Percentiles rank a stretch among this genome's conserved stretches.
These are phyloP conservation scores for Penicillium macrosclerotiorum DNA, from an alignment of 495 filamentous ascomycete genomes.

Conservation along the genomic window DNA sequence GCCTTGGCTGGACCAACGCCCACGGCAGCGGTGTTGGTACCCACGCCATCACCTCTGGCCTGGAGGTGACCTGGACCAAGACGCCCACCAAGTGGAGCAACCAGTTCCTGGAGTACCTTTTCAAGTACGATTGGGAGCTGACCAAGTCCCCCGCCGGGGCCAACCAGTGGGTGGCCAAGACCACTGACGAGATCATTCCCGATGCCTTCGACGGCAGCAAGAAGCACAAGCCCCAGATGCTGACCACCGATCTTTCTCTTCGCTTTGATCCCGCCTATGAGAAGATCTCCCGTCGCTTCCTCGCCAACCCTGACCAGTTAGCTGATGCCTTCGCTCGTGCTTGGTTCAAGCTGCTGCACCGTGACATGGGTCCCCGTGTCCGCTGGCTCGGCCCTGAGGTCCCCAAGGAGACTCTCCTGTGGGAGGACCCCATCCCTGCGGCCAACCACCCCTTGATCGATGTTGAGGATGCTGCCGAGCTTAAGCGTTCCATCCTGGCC, in stretches of 20 bases:
- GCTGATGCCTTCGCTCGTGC: conserved; percentile 63
- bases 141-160: conserved; percentile 71
- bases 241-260: conserved; percentile 69
- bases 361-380: conserved; percentile 66
- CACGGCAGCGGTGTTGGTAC: conserved; percentile 58
- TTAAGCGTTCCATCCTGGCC: conserved; percentile 64
- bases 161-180: conserved; percentile 72
- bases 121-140: conserved; percentile 74
- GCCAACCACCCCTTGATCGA: conserved; percentile 55
- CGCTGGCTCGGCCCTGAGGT: conserved; percentile 70
- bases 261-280: conserved; percentile 67
- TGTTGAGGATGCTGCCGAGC: conserved; percentile 52
- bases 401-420: conserved; percentile 57
- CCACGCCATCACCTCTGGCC: conserved; percentile 67
- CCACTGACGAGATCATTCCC: conserved; percentile 61
- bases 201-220: conserved; percentile 61
- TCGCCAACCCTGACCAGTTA: conserved; percentile 62
- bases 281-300: conserved; percentile 67
- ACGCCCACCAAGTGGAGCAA: conserved; percentile 68
- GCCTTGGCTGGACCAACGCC: conserved; percentile 64
- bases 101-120: conserved; percentile 67
- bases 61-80: conserved; percentile 73
- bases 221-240: conserved; percentile 66
- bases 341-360: conserved; percentile 78
- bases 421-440: conserved; percentile 65